A percentile compares a stretch with the other conserved stretches of the same genome.
Evolutionary conservation across 2,329 filamentous ascomycete genomes (phyloP).

Genomic region (Aspergillus texensis): DNA sequence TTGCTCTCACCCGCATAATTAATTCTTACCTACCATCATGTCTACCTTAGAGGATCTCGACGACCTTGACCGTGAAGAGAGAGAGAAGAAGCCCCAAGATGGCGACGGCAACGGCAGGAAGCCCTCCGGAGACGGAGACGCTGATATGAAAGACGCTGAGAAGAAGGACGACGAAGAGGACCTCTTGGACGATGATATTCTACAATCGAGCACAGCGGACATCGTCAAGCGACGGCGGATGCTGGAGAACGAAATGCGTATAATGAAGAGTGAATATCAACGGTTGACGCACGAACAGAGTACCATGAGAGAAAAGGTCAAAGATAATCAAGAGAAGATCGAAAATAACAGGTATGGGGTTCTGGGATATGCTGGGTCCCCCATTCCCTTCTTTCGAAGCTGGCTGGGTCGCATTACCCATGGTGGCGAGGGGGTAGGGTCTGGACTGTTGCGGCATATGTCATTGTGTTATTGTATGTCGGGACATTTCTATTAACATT

Average conservation of each 20-base stretch:
- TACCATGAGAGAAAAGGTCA: slow-evolving; percentile 97
- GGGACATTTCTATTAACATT: slow-evolving; percentile 16
- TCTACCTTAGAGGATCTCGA: slow-evolving; percentile 91
- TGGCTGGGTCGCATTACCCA: background rate
- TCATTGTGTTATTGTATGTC: background rate
- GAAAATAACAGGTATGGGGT: slow-evolving; percentile 84
- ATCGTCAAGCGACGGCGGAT: slow-evolving; percentile 88
- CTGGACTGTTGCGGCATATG: background rate
- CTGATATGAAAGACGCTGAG: slow-evolving; percentile 85
- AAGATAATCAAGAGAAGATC: slow-evolving; percentile 98
- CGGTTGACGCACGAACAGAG: slow-evolving; percentile 93
- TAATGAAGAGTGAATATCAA: slow-evolving; percentile 98
- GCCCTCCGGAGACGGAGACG: slow-evolving; percentile 68
- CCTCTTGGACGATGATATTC: slow-evolving; percentile 88
- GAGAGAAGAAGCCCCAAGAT: slow-evolving; percentile 67
- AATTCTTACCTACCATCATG: slow-evolving; percentile 55
- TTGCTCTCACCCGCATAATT: background rate
- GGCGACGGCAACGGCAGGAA: slow-evolving; percentile 59
- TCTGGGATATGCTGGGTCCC: background rate
- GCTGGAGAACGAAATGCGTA: slow-evolving; percentile 94
- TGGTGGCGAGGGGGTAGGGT: background rate
- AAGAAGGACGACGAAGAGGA: slow-evolving; percentile 72
- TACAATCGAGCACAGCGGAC: slow-evolving; percentile 90
- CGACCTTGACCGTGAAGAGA: slow-evolving; percentile 78
- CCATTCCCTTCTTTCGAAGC: background rate